phyloP scores from a whole-genome alignment of 2,329 filamentous ascomycete species.

The Gnomoniopsis smithogilvyi region DNA sequence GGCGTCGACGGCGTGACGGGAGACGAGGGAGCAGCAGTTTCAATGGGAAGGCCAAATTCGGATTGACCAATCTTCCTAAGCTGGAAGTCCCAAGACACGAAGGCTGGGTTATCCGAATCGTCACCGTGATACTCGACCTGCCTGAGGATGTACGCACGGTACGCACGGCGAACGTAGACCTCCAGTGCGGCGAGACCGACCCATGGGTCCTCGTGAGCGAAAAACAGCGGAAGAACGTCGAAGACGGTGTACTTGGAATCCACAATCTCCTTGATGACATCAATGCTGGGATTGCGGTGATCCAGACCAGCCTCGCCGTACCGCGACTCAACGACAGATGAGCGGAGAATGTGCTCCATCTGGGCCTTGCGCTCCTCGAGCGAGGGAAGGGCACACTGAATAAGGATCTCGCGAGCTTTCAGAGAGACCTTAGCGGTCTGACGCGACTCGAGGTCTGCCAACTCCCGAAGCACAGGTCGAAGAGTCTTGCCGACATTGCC shows the following conservation, averaged over 20 bases:
- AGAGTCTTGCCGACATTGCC: constrained; percentile 88
- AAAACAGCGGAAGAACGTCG: constrained; percentile 93
- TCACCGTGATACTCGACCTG: constrained; percentile 83
- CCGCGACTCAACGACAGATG: constrained; percentile 91
- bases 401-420: constrained; percentile 95
- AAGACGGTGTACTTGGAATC: constrained; percentile 99
- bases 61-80: constrained; percentile 90
- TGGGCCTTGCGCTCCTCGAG: constrained; percentile 91
- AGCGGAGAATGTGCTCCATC: constrained; percentile 98
- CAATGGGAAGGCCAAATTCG: constrained; percentile 79
- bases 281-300: constrained; percentile 85
- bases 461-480: constrained; percentile 73
- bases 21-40: constrained; percentile 78
- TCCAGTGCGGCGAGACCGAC: constrained; percentile 91
- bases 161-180: constrained; percentile 93
- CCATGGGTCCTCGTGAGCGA: constrained; percentile 90
- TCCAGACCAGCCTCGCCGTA: constrained; percentile 98
- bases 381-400: constrained; percentile 94
- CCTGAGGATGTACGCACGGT: constrained; percentile 92
- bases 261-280: constrained; percentile 94
- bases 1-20: constrained; percentile 56
- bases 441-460: constrained; percentile 87
- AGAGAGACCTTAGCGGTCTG: constrained; percentile 90
- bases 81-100: constrained; percentile 92
- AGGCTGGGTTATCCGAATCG: constrained; percentile 65